Percentiles rank a stretch among this genome's conserved stretches.
phyloP scores from a whole-genome alignment of 2,329 filamentous ascomycete genomes.

The Macroventuria anomochaeta region DNA sequence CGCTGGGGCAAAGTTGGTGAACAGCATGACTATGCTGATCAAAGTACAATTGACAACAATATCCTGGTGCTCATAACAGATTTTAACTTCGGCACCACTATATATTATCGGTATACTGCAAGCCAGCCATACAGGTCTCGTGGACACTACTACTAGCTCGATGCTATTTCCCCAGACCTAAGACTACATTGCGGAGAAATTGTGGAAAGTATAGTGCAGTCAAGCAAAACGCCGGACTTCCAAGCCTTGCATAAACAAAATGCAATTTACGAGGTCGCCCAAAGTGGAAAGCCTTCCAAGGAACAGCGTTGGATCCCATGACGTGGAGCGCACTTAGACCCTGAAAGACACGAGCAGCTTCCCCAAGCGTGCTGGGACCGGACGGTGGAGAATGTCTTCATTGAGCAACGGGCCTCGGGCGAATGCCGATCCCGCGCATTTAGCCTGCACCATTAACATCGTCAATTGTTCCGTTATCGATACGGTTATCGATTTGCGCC shows the following conservation, averaged over 20 bases:
- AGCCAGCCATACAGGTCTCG: not conserved
- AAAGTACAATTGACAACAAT: not conserved
- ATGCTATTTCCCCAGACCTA: not conserved
- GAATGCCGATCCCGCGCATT: slow-evolving; percentile 33
- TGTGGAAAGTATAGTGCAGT: not conserved
- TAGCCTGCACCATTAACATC: slow-evolving; percentile 19
- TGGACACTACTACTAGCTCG: not conserved
- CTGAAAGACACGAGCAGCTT: not conserved
- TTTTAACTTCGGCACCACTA: not conserved
- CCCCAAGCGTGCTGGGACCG: not conserved
- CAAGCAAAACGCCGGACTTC: not conserved
- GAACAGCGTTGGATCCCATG: not conserved
- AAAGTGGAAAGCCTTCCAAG: slow-evolving; percentile 6
- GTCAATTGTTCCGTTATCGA: slow-evolving; percentile 33
- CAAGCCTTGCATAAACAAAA: slow-evolving; percentile 1
- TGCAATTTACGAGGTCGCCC: not conserved
- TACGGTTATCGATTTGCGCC: slow-evolving; percentile 15
- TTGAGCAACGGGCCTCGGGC: slow-evolving; percentile 32
- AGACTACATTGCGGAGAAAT: slow-evolving; percentile 1
- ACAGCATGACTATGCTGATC: slow-evolving; percentile 21
- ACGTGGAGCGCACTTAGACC: not conserved
- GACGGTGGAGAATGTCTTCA: slow-evolving; percentile 13
- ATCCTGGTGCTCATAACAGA: not conserved
- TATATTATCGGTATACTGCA: not conserved
- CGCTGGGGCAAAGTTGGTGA: slow-evolving; percentile 7